Evolutionary conservation across 2,329 filamentous ascomycete species (phyloP), one percentile per base, ranked within the genome.

Genomic region (Thelonectria rubi): DNA sequence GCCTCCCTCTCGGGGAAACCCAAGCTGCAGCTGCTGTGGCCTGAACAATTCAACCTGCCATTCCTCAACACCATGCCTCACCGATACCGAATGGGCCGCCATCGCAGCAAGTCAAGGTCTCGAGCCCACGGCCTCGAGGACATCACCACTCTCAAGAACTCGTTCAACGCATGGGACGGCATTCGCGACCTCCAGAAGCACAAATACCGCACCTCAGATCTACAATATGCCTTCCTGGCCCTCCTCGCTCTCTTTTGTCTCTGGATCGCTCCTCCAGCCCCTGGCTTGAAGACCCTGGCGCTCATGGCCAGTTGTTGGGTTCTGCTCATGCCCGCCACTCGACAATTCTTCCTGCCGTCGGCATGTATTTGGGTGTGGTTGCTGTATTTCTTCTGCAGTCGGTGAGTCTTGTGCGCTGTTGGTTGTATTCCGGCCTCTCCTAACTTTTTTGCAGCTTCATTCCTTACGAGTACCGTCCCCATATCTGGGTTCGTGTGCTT

Each of bases 401-500:
- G 94, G 93, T 97, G 88, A 82, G 92, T 48, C 17, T 30, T 11
- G 61, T 20, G 12, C 12, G 3, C 65, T 52, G 20, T 15, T 40
- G 2, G 10, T 39, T n/a, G 26, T 30, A n/a, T 15, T 17, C 1
- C 24, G 47, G 62, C 5, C 43, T 55, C 5, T 2, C 11, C 46
- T 47, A 54, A 58, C 51, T 50, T 18, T 34, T 48, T 11, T 60
- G 11, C 73, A 97, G 93, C 74, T 97, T 97, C 80, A 94, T 97
- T 70, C 91, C 93, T 39, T 86, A 88, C 69, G 91, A 94, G 74
- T 95, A 93, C 81, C 89, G 94, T 69, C 94, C 94, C 62, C 91
- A 93, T 65, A 97, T 97, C 72, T 97, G 93, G 92, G 94, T 97
- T 68, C 93, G 94, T 73, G 93, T 98, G 26, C 86, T 98, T 37